Percentiles rank a stretch among this genome's conserved stretches.
Conservation (phyloP, 306 rosid genomes). For the Erythrophleum fordii region DNA sequence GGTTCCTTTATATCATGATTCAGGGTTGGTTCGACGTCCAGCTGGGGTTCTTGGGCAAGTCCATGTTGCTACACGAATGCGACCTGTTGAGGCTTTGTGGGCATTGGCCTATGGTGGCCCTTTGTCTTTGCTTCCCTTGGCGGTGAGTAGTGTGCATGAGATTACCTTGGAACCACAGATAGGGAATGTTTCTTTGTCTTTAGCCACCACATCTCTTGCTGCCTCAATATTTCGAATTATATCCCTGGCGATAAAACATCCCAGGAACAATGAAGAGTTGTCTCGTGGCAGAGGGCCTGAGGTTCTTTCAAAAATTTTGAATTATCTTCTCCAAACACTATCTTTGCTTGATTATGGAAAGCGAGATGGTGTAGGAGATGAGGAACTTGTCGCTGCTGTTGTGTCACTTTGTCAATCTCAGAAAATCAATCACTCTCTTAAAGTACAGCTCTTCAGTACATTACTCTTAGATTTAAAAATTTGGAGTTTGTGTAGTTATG, state of each 20-base stretch:
- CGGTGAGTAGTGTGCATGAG: conserved; percentile 69
- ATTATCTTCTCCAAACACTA: conserved; percentile 79
- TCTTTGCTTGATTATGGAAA: conserved; percentile 74
- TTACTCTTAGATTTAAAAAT: conserved; percentile 85
- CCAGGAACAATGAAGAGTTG: conserved; percentile 90
- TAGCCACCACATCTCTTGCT: conserved; percentile 72
- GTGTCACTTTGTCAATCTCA: conserved; percentile 89
- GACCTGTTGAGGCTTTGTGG: conserved; percentile 90
- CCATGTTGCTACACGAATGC: conserved; percentile 84
- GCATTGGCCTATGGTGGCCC: conserved; percentile 97
- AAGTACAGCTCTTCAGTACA: conserved; percentile 88
- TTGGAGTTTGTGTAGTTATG: conserved; percentile 97
- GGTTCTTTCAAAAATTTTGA: conserved; percentile 89
- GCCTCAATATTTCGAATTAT: conserved; percentile 57
- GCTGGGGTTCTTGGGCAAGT: conserved; percentile 99
- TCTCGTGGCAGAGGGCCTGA: conserved; percentile 90
- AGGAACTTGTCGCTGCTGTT: conserved; percentile 92
- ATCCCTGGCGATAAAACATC: conserved; percentile 68
- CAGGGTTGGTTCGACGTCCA: conserved; percentile 90
- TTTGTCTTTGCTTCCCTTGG: conserved; percentile 91
- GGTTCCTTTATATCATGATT: conserved; percentile 40
- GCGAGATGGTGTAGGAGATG: conserved; percentile 77
- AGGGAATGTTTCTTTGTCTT: conserved; percentile 65
- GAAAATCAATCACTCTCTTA: conserved; percentile 73
- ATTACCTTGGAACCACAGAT: conserved; percentile 77